Conservation (phyloP, 352 stramenopile species). For the Elongisporangium prolatum region DNA sequence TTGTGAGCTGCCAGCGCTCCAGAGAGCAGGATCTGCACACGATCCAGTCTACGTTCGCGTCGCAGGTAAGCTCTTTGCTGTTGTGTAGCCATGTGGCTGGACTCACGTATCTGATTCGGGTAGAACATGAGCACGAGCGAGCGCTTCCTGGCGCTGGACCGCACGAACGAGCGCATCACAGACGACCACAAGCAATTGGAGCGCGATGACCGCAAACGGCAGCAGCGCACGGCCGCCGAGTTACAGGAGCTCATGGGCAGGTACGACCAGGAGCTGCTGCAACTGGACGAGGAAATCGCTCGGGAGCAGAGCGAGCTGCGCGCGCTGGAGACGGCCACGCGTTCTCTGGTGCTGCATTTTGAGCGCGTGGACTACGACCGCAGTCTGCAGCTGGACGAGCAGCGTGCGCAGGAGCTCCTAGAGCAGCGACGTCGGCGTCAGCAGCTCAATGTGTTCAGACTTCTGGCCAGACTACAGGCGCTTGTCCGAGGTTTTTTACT, state of each 20-base stretch:
- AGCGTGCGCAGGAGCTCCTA: constrained; percentile 23
- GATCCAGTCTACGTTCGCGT: constrained; percentile 29
- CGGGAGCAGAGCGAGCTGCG: constrained; percentile 21
- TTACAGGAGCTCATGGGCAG: constrained; percentile 34
- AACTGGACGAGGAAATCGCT: constrained; percentile 38
- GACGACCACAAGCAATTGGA: constrained; percentile 43
- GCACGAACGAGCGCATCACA: constrained; percentile 21
- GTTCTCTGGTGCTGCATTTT: constrained; percentile 35
- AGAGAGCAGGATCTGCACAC: constrained; percentile 46
- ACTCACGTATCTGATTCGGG: not conserved
- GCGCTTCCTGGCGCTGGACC: constrained; percentile 23
- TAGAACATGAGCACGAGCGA: constrained; percentile 26
- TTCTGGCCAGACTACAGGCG: constrained; percentile 53
- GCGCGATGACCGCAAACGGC: constrained; percentile 47
- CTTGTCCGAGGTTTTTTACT: constrained; percentile 55
- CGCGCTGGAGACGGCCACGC: constrained; percentile 24
- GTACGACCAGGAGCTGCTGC: constrained; percentile 49
- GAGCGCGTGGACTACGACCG: constrained; percentile 51
- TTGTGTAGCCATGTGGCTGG: not conserved
- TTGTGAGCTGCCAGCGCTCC: constrained; percentile 23
- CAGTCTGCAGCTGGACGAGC: constrained; percentile 42
- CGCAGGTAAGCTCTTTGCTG: constrained; percentile 3
- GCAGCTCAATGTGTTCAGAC: constrained; percentile 43
- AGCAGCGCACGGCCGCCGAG: constrained; percentile 28
- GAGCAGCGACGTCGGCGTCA: constrained; percentile 24